Conservation (phyloP, 768 basidiomycete genomes). For the Paxillus ammoniavirescens region DNA sequence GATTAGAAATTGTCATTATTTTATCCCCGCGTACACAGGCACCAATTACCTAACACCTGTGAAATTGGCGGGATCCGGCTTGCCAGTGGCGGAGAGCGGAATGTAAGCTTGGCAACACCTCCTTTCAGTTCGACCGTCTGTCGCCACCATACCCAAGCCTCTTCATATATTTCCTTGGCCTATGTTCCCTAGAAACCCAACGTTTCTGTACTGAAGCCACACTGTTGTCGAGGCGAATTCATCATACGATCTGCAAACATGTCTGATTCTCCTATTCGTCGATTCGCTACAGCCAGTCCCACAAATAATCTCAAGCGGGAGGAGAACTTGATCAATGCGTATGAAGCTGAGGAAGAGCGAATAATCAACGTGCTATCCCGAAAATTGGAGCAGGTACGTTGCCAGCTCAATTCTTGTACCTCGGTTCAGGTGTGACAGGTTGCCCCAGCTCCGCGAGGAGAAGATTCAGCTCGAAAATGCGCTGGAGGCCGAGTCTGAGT, state of each 20-base stretch:
- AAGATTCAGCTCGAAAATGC: slow-evolving; percentile 81
- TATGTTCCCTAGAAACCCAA: neutral
- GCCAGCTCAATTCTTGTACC: neutral
- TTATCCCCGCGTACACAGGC: neutral
- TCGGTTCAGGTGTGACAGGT: neutral
- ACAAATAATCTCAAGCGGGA: slow-evolving; percentile 48
- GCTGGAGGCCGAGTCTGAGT: slow-evolving; percentile 84
- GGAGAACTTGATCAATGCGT: slow-evolving; percentile 83
- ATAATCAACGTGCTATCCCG: slow-evolving; percentile 81
- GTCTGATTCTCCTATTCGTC: slow-evolving; percentile 50
- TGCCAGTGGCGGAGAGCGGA: neutral
- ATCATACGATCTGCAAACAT: slow-evolving; percentile 8
- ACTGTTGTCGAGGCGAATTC: neutral
- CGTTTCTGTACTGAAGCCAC: neutral
- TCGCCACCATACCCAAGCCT: neutral
- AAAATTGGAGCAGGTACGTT: slow-evolving; percentile 74
- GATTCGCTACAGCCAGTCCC: slow-evolving; percentile 55
- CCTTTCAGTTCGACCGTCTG: neutral
- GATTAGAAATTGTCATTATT: slow-evolving; percentile 1
- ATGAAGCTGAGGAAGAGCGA: slow-evolving; percentile 88
- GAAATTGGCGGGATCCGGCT: neutral
- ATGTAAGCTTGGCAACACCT: slow-evolving; percentile 1
- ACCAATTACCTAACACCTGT: no score
- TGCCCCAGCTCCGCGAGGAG: slow-evolving; percentile 71
- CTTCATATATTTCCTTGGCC: neutral